Evolutionary conservation across 140 eudicot species (phyloP), one percentile per base, ranked within the genome.

Genomic region (Erigeron philadelphicus): DNA sequence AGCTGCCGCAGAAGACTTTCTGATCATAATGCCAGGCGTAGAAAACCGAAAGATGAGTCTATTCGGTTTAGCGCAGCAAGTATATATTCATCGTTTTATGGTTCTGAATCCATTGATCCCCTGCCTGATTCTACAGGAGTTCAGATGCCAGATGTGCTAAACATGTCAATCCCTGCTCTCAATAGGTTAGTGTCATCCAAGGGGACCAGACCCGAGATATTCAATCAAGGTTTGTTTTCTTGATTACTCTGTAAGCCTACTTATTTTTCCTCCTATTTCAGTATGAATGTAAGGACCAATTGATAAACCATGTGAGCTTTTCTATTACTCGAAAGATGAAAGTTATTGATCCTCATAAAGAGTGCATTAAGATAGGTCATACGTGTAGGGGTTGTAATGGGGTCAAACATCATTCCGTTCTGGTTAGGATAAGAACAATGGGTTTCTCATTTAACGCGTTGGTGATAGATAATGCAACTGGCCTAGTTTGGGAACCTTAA

Each of bases 11-110:
- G 78, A 77, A 75, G 96, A 55, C 97, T 91, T 45, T 84, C 95
- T 79, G 96, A 91, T 78, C 97, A 91, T 71, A 91, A 91, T 82
- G 90, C 97, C 21, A 78, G 97, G 11, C 96, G 97, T 58, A 85
- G 97, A 74, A 91, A 91, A 78, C 91, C 95, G 52, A 88, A 77
- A 46, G 83, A 80, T 15, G 95, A 85, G n/a, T 71, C 87, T 3
- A 81, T 82, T 60, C 86, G 66, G 61, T 91, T 88, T 70, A 82
- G 75, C 61, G 75, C 94, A 6, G 44, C 85, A 23, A 82, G 77
- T 80, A 73, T 82, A 42, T 73, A 87, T 56, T 81, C 95, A 3
- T 64, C 89, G 7, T 70, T 91, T 64, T 82, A 78, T 75, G 90
- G 86, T 82, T 77, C 84, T 60, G 75, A 70, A 9, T 81, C 78